These are phyloP conservation scores for Colletotrichum godetiae DNA, from an alignment of 2,329 filamentous ascomycete species.

Conservation along the genomic window DNA sequence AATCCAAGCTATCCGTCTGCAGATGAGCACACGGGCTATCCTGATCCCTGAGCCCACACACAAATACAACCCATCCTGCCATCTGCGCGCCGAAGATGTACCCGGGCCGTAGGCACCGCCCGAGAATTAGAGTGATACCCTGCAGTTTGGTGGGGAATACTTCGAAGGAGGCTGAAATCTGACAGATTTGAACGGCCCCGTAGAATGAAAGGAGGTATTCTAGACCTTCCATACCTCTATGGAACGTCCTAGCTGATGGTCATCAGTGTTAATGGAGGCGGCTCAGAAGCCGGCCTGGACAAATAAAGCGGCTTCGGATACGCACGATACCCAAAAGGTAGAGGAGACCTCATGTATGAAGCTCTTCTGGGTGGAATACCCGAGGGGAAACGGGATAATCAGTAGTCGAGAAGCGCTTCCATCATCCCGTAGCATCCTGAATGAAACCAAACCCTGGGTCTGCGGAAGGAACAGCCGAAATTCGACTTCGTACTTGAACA, in stretches of 20 bases:
- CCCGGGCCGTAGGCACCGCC: neutral
- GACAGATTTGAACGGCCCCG: conserved; percentile 2
- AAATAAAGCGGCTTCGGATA: neutral
- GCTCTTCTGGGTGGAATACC: neutral
- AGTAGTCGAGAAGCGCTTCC: conserved; percentile 7
- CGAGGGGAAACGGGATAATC: neutral
- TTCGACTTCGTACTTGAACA: conserved; percentile 25
- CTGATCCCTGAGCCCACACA: neutral
- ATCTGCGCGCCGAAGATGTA: neutral
- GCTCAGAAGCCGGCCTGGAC: neutral
- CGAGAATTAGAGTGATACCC: neutral
- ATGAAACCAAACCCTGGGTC: neutral
- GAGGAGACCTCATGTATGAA: conserved; percentile 9
- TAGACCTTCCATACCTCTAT: neutral
- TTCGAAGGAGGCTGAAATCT: conserved; percentile 23
- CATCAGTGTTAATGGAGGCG: neutral
- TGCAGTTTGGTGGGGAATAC: conserved; percentile 4
- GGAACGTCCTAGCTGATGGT: neutral
- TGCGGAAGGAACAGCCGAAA: neutral
- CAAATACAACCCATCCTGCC: neutral
- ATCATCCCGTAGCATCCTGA: conserved; percentile 18
- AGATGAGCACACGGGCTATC: neutral
- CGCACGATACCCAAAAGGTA: conserved; percentile 11
- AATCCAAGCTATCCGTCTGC: conserved; percentile 6
- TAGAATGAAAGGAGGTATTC: neutral